phyloP scores from a whole-genome alignment of 371 early-diverging fungal genomes.

The Saksenaea vasiformis region DNA sequence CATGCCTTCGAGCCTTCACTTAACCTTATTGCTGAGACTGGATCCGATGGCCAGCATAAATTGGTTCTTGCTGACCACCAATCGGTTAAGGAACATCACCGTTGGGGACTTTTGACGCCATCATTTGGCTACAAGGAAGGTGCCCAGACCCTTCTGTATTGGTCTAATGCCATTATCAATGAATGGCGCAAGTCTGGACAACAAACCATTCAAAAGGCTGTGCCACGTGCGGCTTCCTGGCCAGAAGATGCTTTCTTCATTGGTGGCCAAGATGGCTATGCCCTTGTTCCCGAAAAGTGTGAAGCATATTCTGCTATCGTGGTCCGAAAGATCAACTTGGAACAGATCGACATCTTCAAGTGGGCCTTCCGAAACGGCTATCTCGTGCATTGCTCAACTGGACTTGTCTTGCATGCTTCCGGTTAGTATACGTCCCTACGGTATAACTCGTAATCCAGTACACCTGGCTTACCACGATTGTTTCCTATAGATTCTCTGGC shows the following conservation, averaged over 20 bases:
- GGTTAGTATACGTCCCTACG: slow-evolving; percentile 22
- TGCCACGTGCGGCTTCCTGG: slow-evolving; percentile 24
- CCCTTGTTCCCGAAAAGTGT: slow-evolving; percentile 31
- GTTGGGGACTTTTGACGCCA: slow-evolving; percentile 27
- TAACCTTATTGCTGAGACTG: slow-evolving; percentile 4
- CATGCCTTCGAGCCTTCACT: slow-evolving; percentile 20
- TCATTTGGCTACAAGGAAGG: slow-evolving; percentile 10
- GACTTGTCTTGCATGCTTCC: slow-evolving; percentile 33
- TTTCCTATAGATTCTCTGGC: slow-evolving; percentile 20
- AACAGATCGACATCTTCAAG: slow-evolving; percentile 22
- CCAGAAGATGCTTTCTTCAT: slow-evolving; percentile 28
- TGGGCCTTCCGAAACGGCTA: slow-evolving; percentile 52
- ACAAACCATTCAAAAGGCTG: not conserved
- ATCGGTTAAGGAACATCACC: slow-evolving; percentile 18
- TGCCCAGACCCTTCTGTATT: slow-evolving; percentile 18
- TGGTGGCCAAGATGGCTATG: slow-evolving; percentile 27
- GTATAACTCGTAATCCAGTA: not conserved
- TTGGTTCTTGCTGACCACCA: slow-evolving; percentile 10
- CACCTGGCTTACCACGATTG: not conserved
- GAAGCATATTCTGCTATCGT: slow-evolving; percentile 16
- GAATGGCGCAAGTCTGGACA: slow-evolving; percentile 17
- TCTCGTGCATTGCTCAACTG: slow-evolving; percentile 49
- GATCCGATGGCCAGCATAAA: slow-evolving; percentile 4
- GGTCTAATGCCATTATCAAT: slow-evolving; percentile 17
- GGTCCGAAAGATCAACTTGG: slow-evolving; percentile 8